phyloP scores from a whole-genome alignment of 2,329 filamentous ascomycete species.

The Aspergillus ibericus region DNA sequence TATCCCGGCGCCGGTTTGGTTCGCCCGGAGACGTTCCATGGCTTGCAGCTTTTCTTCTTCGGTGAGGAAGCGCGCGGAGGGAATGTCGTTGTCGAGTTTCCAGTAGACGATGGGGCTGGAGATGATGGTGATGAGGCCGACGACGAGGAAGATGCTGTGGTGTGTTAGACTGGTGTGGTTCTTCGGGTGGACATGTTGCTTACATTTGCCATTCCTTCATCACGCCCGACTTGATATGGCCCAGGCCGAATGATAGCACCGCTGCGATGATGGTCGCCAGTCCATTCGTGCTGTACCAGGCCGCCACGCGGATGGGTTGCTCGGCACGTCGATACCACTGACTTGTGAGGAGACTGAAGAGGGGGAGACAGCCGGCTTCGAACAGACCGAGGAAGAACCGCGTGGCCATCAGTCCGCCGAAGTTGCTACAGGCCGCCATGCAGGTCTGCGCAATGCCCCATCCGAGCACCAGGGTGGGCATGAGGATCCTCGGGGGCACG shows the following conservation, averaged over 20 bases:
- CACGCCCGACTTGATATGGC: slow-evolving; percentile 50
- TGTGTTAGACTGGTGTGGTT: not conserved
- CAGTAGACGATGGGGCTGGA: slow-evolving; percentile 61
- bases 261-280: slow-evolving; percentile 59
- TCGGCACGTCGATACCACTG: slow-evolving; percentile 55
- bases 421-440: slow-evolving; percentile 51
- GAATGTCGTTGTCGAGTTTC: slow-evolving; percentile 59
- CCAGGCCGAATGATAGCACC: slow-evolving; percentile 57
- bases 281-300: slow-evolving; percentile 67
- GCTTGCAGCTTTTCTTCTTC: slow-evolving; percentile 49
- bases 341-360: slow-evolving; percentile 48
- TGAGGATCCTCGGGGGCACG: slow-evolving; percentile 59
- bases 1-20: slow-evolving; percentile 49
- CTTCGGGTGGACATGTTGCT: slow-evolving; percentile 3
- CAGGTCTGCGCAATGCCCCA: slow-evolving; percentile 52
- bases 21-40: slow-evolving; percentile 52
- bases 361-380: slow-evolving; percentile 52
- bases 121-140: slow-evolving; percentile 60
- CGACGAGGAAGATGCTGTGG: slow-evolving; percentile 58
- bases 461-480: slow-evolving; percentile 51
- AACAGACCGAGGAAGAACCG: slow-evolving; percentile 56
- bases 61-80: slow-evolving; percentile 51
- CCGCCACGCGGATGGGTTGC: slow-evolving; percentile 62
- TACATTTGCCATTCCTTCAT: slow-evolving; percentile 55
- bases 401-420: slow-evolving; percentile 47